phyloP scores from a whole-genome alignment of 1,284 basidiomycete genomes.

The Tilletia setariae region DNA sequence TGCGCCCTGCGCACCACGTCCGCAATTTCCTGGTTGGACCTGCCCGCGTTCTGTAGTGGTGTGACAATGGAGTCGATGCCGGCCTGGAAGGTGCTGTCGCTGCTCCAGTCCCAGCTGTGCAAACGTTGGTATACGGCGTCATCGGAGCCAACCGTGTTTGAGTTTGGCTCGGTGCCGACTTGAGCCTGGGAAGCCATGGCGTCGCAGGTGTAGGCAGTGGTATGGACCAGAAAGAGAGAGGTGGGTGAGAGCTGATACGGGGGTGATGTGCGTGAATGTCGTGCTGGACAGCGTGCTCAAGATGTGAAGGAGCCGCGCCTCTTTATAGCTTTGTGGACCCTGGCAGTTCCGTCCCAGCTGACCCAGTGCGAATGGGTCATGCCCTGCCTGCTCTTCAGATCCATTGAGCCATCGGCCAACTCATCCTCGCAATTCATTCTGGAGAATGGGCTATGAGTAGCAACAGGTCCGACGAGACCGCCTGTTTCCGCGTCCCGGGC shows the following conservation, averaged over 20 bases:
- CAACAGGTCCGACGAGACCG: too few species aligned
- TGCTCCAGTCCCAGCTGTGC: conserved; percentile 4
- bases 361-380: too few species aligned
- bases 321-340: too few species aligned
- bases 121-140: not conserved
- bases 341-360: too few species aligned
- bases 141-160: too few species aligned
- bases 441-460: too few species aligned
- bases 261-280: not conserved
- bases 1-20: conserved; percentile 32
- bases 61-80: conserved; percentile 37
- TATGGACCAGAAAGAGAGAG: not conserved
- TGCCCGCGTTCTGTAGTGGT: conserved; percentile 32
- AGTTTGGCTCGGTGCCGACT: not conserved
- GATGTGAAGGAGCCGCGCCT: too few species aligned
- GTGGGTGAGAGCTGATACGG: not conserved
- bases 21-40: conserved; percentile 28
- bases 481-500: too few species aligned
- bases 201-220: not conserved
- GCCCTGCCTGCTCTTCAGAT: too few species aligned
- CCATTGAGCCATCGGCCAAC: too few species aligned
- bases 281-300: not conserved
- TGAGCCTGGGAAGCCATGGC: not conserved
- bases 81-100: conserved; percentile 13
- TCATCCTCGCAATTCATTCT: too few species aligned